A percentile compares a stretch with the other conserved stretches of the same genome.
These are phyloP conservation scores for Apiospora malaysiana DNA, from an alignment of 2,329 filamentous ascomycete species.

Conservation along the genomic window DNA sequence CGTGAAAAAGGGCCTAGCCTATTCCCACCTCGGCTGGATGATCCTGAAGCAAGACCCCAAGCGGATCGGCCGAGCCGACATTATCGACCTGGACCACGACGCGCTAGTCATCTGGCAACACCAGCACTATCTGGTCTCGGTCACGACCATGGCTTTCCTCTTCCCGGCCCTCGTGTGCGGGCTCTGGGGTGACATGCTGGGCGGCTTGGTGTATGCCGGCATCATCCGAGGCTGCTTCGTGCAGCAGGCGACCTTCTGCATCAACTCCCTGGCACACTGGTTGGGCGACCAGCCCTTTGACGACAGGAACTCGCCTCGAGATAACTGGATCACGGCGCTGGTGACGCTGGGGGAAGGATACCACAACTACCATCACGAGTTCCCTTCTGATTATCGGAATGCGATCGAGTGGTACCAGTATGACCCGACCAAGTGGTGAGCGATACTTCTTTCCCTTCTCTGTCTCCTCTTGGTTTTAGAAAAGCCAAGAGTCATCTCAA, in stretches of 20 bases:
- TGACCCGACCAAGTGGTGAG: constrained; percentile 71
- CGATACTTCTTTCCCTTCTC: too few species aligned
- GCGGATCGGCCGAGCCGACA: constrained; percentile 56
- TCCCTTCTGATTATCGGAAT: constrained; percentile 74
- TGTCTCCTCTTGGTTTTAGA: too few species aligned
- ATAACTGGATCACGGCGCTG: constrained; percentile 71
- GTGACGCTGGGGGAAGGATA: constrained; percentile 73
- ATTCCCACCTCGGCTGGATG: constrained; percentile 59
- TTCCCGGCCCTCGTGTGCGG: constrained; percentile 53
- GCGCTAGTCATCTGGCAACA: constrained; percentile 56
- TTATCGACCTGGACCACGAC: constrained; percentile 56
- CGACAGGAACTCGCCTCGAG: constrained; percentile 72
- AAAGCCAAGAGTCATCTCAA: too few species aligned
- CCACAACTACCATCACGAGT: constrained; percentile 78
- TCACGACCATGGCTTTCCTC: constrained; percentile 52
- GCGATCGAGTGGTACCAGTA: constrained; percentile 74
- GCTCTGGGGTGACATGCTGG: constrained; percentile 55
- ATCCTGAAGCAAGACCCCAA: constrained; percentile 61
- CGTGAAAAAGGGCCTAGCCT: constrained; percentile 55
- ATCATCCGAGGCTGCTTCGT: constrained; percentile 58
- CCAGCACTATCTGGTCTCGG: constrained; percentile 53
- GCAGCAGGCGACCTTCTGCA: constrained; percentile 59
- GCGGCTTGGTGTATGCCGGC: constrained; percentile 56
- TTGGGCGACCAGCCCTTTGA: constrained; percentile 71
- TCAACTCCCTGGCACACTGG: constrained; percentile 60